Conservation (phyloP, 805 yeast genomes). For the Nakazawaea sp. region DNA sequence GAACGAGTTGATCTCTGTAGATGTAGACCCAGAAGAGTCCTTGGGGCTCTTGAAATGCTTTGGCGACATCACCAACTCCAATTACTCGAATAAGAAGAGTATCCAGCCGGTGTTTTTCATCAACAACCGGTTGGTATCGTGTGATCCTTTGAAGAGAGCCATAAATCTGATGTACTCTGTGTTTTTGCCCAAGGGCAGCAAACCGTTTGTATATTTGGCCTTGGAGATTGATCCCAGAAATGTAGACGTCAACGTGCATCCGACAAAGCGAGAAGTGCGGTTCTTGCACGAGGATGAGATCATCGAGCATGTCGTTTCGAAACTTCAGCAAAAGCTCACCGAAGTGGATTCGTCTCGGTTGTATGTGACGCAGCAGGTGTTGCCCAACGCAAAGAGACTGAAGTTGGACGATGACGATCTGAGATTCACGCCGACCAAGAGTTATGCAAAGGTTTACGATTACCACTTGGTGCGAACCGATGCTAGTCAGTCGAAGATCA, state of each 20-base stretch:
- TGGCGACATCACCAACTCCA: constrained; percentile 68
- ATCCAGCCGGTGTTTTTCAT: constrained; percentile 74
- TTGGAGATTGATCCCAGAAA: constrained; percentile 60
- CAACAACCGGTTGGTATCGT: constrained; percentile 73
- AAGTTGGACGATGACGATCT: constrained; percentile 13
- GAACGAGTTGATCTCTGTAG: constrained; percentile 48
- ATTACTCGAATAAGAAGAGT: constrained; percentile 60
- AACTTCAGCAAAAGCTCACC: constrained; percentile 43
- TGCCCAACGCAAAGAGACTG: constrained; percentile 29
- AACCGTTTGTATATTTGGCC: constrained; percentile 72
- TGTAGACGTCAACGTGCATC: constrained; percentile 92
- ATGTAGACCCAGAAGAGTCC: constrained; percentile 24
- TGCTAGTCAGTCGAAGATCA: constrained; percentile 50
- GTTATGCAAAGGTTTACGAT: constrained; percentile 40
- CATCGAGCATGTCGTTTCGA: constrained; percentile 46
- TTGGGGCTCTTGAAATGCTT: constrained; percentile 44
- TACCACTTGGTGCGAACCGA: constrained; percentile 69
- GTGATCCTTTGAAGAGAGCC: constrained; percentile 75
- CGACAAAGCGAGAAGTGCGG: constrained; percentile 88
- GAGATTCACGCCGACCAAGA: background rate
- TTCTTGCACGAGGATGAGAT: constrained; percentile 86
- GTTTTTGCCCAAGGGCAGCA: constrained; percentile 71
- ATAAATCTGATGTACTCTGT: constrained; percentile 52
- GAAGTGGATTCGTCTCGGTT: constrained; percentile 60
- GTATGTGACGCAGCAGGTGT: constrained; percentile 56